phyloP scores from a whole-genome alignment of 352 stramenopile genomes.

The Salisapilia sapeloensis region DNA sequence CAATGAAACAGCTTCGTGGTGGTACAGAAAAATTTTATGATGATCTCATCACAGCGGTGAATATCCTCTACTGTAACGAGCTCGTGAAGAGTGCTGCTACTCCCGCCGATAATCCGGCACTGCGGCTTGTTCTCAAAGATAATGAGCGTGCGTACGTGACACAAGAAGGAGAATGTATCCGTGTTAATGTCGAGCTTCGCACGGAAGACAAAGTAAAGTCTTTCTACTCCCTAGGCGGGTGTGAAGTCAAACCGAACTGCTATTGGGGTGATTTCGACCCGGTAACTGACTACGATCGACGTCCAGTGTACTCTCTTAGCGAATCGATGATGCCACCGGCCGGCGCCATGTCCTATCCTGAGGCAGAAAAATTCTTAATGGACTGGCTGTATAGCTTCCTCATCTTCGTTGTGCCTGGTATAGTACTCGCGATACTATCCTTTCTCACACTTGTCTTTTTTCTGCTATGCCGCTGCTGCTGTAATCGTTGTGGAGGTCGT shows the following conservation, averaged over 20 bases:
- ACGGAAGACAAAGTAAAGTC: slow-evolving; percentile 10
- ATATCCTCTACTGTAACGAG: slow-evolving; percentile 31
- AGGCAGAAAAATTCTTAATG: slow-evolving; percentile 13
- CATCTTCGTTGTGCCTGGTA: slow-evolving; percentile 32
- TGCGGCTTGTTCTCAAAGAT: slow-evolving; percentile 15
- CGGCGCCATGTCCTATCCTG: slow-evolving; percentile 9
- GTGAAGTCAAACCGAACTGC: slow-evolving; percentile 46
- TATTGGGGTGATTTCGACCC: slow-evolving; percentile 29
- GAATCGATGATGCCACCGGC: slow-evolving; percentile 16
- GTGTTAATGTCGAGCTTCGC: slow-evolving; percentile 4
- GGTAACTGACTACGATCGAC: slow-evolving; percentile 11
- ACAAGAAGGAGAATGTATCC: slow-evolving; percentile 12
- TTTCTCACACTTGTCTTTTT: slow-evolving; percentile 57
- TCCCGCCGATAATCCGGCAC: slow-evolving; percentile 5
- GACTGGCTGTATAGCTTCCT: slow-evolving; percentile 30
- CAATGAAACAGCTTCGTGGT: slow-evolving; percentile 42
- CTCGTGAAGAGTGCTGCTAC: slow-evolving; percentile 4
- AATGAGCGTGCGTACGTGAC: slow-evolving; percentile 21
- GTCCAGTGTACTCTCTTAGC: slow-evolving; percentile 8
- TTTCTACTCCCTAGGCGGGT: slow-evolving; percentile 14
- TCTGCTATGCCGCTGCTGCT: slow-evolving; percentile 57
- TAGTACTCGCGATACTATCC: slow-evolving; percentile 34
- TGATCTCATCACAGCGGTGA: slow-evolving; percentile 29
- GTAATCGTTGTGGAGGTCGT: slow-evolving; percentile 46
- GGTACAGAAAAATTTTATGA: slow-evolving; percentile 42